phyloP scores from a whole-genome alignment of 345 rosid species.

The Syzygium aqueum region DNA sequence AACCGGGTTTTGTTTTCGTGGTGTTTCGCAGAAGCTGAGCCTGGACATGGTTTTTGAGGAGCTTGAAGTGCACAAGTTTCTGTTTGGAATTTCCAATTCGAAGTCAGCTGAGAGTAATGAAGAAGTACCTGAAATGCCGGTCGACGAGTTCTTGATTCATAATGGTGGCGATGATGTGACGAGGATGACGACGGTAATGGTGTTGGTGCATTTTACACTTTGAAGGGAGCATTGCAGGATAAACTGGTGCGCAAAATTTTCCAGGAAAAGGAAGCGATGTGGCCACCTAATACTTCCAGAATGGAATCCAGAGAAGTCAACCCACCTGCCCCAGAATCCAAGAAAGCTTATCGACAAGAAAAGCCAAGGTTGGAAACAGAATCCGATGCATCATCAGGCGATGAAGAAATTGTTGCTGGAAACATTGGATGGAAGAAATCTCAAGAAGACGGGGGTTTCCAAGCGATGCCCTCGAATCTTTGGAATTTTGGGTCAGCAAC shows the following conservation, averaged over 20 bases:
- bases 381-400: slow-evolving; percentile 30
- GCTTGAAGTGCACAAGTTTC: slow-evolving; percentile 44
- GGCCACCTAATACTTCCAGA: not conserved
- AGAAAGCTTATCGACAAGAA: slow-evolving; percentile 28
- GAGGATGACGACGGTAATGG: not conserved
- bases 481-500: slow-evolving; percentile 54
- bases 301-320: slow-evolving; percentile 40
- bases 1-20: not conserved
- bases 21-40: not conserved
- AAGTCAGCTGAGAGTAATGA: not conserved
- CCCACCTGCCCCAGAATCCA: slow-evolving; percentile 19
- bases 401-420: slow-evolving; percentile 1
- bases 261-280: not conserved
- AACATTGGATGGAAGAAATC: not conserved
- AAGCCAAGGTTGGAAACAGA: slow-evolving; percentile 18
- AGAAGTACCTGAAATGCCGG: slow-evolving; percentile 9
- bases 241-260: not conserved
- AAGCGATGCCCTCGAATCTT: slow-evolving; percentile 12
- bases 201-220: not conserved
- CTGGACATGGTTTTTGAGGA: slow-evolving; percentile 17
- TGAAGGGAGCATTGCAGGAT: not conserved
- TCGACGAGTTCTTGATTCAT: slow-evolving; percentile 8
- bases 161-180: not conserved
- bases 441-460: not conserved
- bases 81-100: slow-evolving; percentile 22